phyloP scores from a whole-genome alignment of 345 rosid genomes.

The Lenwebbia sp. region DNA sequence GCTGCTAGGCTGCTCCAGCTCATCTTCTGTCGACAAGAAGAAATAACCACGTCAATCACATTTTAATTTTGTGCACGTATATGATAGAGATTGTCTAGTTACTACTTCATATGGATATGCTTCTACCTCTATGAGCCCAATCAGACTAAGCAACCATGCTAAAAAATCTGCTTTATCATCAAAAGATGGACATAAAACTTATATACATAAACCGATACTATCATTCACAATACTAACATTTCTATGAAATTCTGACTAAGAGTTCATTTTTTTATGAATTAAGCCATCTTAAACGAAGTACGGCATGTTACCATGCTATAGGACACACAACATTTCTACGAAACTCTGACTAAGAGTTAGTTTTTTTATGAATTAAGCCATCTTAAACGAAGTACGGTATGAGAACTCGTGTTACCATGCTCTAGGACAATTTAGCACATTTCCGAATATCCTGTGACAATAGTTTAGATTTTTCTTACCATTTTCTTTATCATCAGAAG shows the following conservation, averaged over 20 bases:
- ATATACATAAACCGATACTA: not conserved
- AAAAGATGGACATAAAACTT: not conserved
- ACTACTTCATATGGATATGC: not conserved
- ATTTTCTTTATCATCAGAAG: slow-evolving; percentile 35
- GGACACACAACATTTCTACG: too few species aligned
- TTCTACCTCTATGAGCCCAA: not conserved
- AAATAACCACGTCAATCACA: not conserved
- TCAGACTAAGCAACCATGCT: not conserved
- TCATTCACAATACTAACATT: not conserved
- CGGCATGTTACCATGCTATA: not conserved
- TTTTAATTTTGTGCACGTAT: not conserved
- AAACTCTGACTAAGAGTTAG: too few species aligned
- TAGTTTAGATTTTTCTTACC: slow-evolving; percentile 18
- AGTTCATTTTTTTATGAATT: not conserved
- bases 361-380: not conserved
- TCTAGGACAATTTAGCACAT: not conserved
- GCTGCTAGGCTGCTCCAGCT: slow-evolving; percentile 72
- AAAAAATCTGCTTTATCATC: not conserved
- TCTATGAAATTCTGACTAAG: not conserved
- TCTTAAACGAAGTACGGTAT: not conserved
- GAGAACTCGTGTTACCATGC: not conserved
- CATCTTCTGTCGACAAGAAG: slow-evolving; percentile 42
- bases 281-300: not conserved
- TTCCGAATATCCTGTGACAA: not conserved
- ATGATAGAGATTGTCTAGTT: not conserved